Conservation (phyloP, 2,329 filamentous ascomycete genomes). For the Aspergillus neoniger region DNA sequence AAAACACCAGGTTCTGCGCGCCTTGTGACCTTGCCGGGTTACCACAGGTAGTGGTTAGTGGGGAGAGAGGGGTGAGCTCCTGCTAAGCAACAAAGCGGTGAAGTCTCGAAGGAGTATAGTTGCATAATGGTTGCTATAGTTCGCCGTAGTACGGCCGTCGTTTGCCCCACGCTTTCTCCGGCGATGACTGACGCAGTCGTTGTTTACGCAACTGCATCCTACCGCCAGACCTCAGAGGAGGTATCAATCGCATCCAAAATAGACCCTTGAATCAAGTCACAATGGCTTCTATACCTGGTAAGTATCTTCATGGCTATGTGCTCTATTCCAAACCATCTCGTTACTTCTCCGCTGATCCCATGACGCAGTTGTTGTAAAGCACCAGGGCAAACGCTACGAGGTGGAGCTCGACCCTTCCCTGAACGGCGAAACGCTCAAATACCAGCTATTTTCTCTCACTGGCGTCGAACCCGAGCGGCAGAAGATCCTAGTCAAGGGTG, state of each 20-base stretch:
- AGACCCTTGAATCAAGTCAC: conserved; percentile 16
- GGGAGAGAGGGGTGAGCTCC: no score
- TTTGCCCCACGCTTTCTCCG: conserved; percentile 24
- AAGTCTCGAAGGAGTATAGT: not conserved
- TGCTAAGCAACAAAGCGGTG: not conserved
- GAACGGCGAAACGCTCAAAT: conserved; percentile 91
- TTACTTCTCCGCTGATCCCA: conserved; percentile 23
- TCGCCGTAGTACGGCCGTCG: not conserved
- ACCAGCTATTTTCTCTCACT: conserved; percentile 91
- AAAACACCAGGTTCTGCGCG: no score
- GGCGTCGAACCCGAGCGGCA: conserved; percentile 95
- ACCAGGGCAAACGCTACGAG: conserved; percentile 92
- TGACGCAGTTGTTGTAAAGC: conserved; percentile 79
- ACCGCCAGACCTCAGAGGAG: conserved; percentile 3
- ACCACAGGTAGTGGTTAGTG: no score
- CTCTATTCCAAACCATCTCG: not conserved
- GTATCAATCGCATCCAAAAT: conserved; percentile 6
- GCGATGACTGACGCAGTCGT: conserved; percentile 16
- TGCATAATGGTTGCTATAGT: not conserved
- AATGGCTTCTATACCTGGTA: conserved; percentile 61
- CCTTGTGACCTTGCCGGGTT: no score
- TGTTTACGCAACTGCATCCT: conserved; percentile 23
- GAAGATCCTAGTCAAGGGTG: conserved; percentile 92
- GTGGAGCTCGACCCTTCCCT: conserved; percentile 84
- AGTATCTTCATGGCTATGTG: conserved; percentile 19